Conservation (phyloP, 371 early-diverging fungal genomes). For the Rhizopus delemar region DNA sequence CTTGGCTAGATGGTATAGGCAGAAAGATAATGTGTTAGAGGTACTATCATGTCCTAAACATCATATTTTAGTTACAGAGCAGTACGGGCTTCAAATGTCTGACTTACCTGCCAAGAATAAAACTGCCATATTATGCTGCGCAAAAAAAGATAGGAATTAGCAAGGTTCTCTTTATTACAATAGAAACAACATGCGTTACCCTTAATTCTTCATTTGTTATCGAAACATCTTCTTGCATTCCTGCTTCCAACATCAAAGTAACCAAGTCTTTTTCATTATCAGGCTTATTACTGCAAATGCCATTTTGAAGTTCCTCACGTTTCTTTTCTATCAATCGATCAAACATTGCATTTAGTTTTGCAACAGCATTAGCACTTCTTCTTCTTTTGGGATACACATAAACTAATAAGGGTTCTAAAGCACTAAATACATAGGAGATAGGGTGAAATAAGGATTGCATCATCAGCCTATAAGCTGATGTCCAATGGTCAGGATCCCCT, state of each 20-base stretch:
- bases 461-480: conserved; percentile 23
- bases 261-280: conserved; percentile 24
- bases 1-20: conserved; percentile 22
- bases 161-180: background rate
- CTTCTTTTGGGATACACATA: conserved; percentile 29
- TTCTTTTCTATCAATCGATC: conserved; percentile 15
- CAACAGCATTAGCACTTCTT: conserved; percentile 5
- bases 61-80: conserved; percentile 5
- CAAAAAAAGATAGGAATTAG: background rate
- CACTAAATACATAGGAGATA: conserved; percentile 11
- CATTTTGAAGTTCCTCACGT: background rate
- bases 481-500: conserved; percentile 34
- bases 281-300: conserved; percentile 9
- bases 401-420: conserved; percentile 12
- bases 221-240: conserved; percentile 6
- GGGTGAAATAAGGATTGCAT: conserved; percentile 19
- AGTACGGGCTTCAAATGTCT: too few relatives aligned
- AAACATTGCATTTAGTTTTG: conserved; percentile 16
- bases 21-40: conserved; percentile 18
- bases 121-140: conserved; percentile 19
- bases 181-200: background rate
- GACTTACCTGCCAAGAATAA: conserved; percentile 31
- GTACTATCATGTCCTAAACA: conserved; percentile 23
- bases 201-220: conserved; percentile 15
- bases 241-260: conserved; percentile 22